A percentile compares a stretch with the other conserved stretches of the same genome.
Conservation (phyloP, 225 moss, liverwort and hornwort species). For the Lunularia cruciata region DNA sequence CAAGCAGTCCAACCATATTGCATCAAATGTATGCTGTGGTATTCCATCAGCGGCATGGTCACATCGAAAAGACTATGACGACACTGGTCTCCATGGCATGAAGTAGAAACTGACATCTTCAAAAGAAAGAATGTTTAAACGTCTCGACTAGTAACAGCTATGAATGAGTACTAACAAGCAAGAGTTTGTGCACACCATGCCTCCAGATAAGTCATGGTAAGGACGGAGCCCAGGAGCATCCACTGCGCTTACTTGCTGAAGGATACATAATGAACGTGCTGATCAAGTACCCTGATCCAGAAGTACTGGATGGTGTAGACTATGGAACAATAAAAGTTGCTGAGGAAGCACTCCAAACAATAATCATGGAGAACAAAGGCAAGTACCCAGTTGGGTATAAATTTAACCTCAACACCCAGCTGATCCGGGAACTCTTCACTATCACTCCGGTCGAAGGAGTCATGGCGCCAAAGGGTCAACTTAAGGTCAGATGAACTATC, state of each 20-base stretch:
- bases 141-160: too few relatives aligned
- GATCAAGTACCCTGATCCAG: conserved; percentile 44
- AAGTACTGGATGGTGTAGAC: conserved; percentile 47
- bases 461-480: conserved; percentile 53
- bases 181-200: too few relatives aligned
- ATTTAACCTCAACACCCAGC: conserved; percentile 47
- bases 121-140: too few relatives aligned
- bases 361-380: conserved; percentile 74
- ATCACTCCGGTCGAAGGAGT: conserved; percentile 52
- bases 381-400: conserved; percentile 66
- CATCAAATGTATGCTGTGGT: too few relatives aligned
- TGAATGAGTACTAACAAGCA: too few relatives aligned
- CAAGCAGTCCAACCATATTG: too few relatives aligned
- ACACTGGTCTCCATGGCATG: too few relatives aligned
- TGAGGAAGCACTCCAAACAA: conserved; percentile 35
- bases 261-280: conserved; percentile 63
- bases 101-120: too few relatives aligned
- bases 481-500: conserved; percentile 46
- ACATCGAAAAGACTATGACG: too few relatives aligned
- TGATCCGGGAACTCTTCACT: conserved; percentile 55
- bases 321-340: conserved; percentile 64
- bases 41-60: too few relatives aligned
- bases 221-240: conserved; percentile 57
- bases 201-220: conserved; percentile 34
- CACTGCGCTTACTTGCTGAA: conserved; percentile 51